phyloP scores from a whole-genome alignment of 768 basidiomycete genomes.

The Hypsizygus marmoreus region DNA sequence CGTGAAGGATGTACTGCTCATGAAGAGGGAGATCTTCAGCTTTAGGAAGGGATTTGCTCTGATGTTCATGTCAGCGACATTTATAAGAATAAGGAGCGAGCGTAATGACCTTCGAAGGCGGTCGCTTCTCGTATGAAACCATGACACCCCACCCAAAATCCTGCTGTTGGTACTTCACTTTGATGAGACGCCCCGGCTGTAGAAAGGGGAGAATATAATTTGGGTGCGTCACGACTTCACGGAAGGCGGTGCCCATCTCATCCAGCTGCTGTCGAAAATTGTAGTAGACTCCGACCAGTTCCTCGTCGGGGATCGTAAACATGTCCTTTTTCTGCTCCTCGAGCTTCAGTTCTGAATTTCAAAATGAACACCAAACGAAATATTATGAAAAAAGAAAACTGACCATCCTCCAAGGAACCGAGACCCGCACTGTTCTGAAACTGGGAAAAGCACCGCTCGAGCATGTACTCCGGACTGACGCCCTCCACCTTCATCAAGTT shows the following conservation, averaged over 20 bases:
- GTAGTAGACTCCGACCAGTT: conserved; percentile 85
- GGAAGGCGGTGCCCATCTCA: conserved; percentile 84
- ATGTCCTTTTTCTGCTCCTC: conserved; percentile 68
- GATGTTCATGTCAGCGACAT: neutral
- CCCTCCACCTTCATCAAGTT: conserved; percentile 99
- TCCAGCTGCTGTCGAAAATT: conserved; percentile 90
- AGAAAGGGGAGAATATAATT: conserved; percentile 94
- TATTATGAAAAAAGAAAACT: conserved; percentile 23
- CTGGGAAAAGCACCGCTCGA: conserved; percentile 97
- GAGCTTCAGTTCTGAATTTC: conserved; percentile 64
- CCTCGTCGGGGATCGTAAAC: conserved; percentile 80
- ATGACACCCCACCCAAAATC: conserved; percentile 98
- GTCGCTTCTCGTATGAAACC: conserved; percentile 87
- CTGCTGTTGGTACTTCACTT: conserved; percentile 79
- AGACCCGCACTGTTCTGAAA: conserved; percentile 96
- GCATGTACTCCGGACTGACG: conserved; percentile 97
- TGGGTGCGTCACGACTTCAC: conserved; percentile 92
- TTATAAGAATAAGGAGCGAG: neutral
- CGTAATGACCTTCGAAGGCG: conserved; percentile 69
- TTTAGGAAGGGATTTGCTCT: conserved; percentile 70
- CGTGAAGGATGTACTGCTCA: conserved; percentile 91
- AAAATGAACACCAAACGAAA: conserved; percentile 3
- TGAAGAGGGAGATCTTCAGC: conserved; percentile 77
- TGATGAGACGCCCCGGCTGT: conserved; percentile 89
- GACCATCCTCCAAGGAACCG: conserved; percentile 82